Percentiles rank a stretch among this genome's conserved stretches.
Evolutionary conservation across 2,329 filamentous ascomycete genomes (phyloP).

Genomic region (Ustulina deusta): DNA sequence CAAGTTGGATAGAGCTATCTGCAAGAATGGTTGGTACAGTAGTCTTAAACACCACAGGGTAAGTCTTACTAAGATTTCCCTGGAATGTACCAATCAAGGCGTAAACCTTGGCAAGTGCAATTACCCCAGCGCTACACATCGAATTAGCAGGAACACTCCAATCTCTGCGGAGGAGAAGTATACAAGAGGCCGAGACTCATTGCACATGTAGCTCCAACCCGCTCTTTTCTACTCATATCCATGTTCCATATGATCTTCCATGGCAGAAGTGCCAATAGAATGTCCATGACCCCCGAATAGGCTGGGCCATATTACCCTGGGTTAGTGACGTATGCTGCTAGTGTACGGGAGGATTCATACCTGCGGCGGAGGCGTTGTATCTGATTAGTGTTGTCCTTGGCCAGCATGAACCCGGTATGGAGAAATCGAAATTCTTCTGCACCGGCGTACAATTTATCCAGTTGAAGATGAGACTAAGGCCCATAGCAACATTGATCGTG

Average conservation of each 20-base stretch:
- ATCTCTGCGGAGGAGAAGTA: constrained; percentile 18
- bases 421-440: constrained; percentile 48
- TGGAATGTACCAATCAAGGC: constrained; percentile 39
- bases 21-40: neutral
- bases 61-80: constrained; percentile 33
- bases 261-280: constrained; percentile 56
- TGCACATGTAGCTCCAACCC: constrained; percentile 55
- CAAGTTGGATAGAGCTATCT: constrained; percentile 35
- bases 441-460: constrained; percentile 51
- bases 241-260: constrained; percentile 57
- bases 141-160: neutral
- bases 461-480: constrained; percentile 46
- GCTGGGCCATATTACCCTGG: constrained; percentile 26
- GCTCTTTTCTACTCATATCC: constrained; percentile 56
- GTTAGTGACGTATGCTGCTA: neutral
- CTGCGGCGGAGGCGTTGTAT: constrained; percentile 51
- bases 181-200: constrained; percentile 60
- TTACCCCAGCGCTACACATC: constrained; percentile 48
- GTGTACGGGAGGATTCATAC: constrained; percentile 35
- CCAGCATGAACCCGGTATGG: constrained; percentile 50
- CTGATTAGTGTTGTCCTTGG: constrained; percentile 45
- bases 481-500: constrained; percentile 50
- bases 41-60: neutral
- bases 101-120: constrained; percentile 51
- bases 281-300: constrained; percentile 55